Evolutionary conservation across 805 yeast genomes (phyloP).

Genomic region (Maudiozyma turicensis): DNA sequence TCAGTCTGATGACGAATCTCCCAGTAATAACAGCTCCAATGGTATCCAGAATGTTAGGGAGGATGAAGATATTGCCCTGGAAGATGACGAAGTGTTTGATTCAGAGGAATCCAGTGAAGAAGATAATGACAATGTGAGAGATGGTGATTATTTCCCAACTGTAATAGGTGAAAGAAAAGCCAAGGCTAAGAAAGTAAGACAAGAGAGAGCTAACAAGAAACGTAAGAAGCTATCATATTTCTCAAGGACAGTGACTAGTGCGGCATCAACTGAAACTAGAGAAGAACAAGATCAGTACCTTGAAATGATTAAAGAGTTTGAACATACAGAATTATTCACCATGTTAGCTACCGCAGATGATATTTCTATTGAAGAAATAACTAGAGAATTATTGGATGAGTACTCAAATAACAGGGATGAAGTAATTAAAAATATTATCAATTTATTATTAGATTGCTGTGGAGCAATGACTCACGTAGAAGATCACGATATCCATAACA

Average conservation of each 20-base stretch:
- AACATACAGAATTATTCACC: slow-evolving; percentile 40
- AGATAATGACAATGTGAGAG: slow-evolving; percentile 5
- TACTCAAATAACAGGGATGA: slow-evolving; percentile 35
- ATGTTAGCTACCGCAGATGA: slow-evolving; percentile 42
- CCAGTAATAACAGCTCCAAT: slow-evolving; percentile 2
- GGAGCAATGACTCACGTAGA: slow-evolving; percentile 63
- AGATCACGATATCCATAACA: slow-evolving; percentile 63
- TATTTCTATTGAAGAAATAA: slow-evolving; percentile 41
- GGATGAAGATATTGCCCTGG: slow-evolving; percentile 3
- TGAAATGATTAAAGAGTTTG: slow-evolving; percentile 35
- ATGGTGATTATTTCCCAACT: slow-evolving; percentile 20
- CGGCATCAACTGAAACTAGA: slow-evolving; percentile 1
- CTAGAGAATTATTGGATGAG: slow-evolving; percentile 48
- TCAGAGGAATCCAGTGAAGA: slow-evolving; percentile 4
- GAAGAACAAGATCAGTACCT: slow-evolving; percentile 26
- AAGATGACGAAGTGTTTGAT: slow-evolving; percentile 10
- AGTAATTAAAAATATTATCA: slow-evolving; percentile 55
- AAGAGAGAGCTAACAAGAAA: background rate
- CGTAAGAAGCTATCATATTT: slow-evolving; percentile 2
- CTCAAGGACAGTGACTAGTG: background rate
- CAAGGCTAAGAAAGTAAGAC: background rate
- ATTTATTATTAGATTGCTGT: slow-evolving; percentile 57
- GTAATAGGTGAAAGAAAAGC: slow-evolving; percentile 8
- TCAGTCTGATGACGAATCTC: slow-evolving; percentile 5
- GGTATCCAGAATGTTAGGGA: background rate